Percentiles rank a stretch among this genome's conserved stretches.
Evolutionary conservation across 257 asterid genomes (phyloP).

Genomic region (Pogostemon cablin): DNA sequence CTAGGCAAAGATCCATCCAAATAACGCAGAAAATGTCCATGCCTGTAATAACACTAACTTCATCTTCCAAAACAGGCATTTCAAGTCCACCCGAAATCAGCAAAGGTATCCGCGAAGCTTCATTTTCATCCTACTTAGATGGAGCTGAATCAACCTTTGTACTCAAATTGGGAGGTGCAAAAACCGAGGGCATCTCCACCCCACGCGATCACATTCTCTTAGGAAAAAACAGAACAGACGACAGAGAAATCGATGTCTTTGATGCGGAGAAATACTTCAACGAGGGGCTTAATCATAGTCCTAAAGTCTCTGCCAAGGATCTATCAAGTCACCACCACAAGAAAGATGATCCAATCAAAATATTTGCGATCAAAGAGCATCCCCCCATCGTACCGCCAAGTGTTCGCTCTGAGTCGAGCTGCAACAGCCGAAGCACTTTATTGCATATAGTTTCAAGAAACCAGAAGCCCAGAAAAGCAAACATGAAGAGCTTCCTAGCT

Average conservation of each 20-base stretch:
- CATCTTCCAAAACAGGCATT: conserved; percentile 36
- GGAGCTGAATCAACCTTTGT: conserved; percentile 48
- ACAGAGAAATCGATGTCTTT: conserved; percentile 74
- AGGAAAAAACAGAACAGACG: conserved; percentile 42
- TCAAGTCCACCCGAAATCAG: conserved; percentile 36
- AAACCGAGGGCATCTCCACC: conserved; percentile 29
- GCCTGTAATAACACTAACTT: conserved; percentile 48
- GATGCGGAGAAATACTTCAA: conserved; percentile 79
- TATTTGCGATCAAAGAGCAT: conserved; percentile 34
- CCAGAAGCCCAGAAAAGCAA: conserved; percentile 38
- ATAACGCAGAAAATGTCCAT: conserved; percentile 35
- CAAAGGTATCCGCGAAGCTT: conserved; percentile 41
- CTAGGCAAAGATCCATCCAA: not conserved
- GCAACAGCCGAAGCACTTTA: conserved; percentile 59
- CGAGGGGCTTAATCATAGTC: conserved; percentile 39
- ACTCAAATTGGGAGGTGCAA: conserved; percentile 42
- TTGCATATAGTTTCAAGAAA: conserved; percentile 43
- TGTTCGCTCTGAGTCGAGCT: conserved; percentile 54
- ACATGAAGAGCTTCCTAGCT: conserved; percentile 56
- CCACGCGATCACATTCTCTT: conserved; percentile 36
- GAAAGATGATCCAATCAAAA: conserved; percentile 39
- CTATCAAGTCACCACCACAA: conserved; percentile 30
- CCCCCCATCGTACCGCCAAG: conserved; percentile 46
- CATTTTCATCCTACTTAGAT: conserved; percentile 59
- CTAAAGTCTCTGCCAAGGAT: conserved; percentile 26